These are phyloP conservation scores for Bremia lactucae DNA, from an alignment of 352 stramenopile genomes.

Conservation along the genomic window DNA sequence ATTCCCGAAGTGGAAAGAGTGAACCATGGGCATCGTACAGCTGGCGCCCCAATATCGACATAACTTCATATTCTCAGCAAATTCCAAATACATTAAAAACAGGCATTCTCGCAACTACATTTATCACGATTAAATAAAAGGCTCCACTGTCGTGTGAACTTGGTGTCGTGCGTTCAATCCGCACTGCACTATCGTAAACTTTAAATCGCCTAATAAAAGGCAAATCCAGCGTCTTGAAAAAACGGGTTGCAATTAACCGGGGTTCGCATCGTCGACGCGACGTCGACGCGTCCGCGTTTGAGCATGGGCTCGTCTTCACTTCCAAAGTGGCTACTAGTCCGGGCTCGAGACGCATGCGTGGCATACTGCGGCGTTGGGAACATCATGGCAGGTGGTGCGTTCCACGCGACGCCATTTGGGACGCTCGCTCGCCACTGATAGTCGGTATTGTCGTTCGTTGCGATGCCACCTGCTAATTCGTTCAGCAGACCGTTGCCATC, in stretches of 20 bases:
- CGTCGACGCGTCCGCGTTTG: constrained; percentile 21
- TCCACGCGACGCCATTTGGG: constrained; percentile 14
- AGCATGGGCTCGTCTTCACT: constrained; percentile 22
- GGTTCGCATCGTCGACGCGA: constrained; percentile 11
- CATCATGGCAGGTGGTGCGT: constrained; percentile 11
- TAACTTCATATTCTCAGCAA: neutral
- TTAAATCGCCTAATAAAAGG: constrained; percentile 18
- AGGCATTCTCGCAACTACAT: constrained; percentile 9
- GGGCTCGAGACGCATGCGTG: constrained; percentile 7
- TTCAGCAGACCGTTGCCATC: constrained; percentile 16
- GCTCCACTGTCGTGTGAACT: constrained; percentile 3
- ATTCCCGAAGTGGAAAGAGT: no score
- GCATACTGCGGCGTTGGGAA: constrained; percentile 5
- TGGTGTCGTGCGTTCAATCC: constrained; percentile 18
- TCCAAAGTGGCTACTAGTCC: constrained; percentile 22
- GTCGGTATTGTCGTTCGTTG: constrained; percentile 5
- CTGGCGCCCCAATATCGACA: no score
- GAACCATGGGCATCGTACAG: no score
- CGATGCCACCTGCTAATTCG: constrained; percentile 3
- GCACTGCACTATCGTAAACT: constrained; percentile 5
- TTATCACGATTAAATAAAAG: constrained; percentile 20
- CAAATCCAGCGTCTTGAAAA: constrained; percentile 8
- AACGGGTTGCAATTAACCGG: constrained; percentile 14
- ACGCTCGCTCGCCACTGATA: constrained; percentile 4
- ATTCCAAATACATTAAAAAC: neutral